Evolutionary conservation across 2,329 filamentous ascomycete genomes (phyloP), one percentile per base, ranked within the genome.

Genomic region (Pestalotiopsis fici): DNA sequence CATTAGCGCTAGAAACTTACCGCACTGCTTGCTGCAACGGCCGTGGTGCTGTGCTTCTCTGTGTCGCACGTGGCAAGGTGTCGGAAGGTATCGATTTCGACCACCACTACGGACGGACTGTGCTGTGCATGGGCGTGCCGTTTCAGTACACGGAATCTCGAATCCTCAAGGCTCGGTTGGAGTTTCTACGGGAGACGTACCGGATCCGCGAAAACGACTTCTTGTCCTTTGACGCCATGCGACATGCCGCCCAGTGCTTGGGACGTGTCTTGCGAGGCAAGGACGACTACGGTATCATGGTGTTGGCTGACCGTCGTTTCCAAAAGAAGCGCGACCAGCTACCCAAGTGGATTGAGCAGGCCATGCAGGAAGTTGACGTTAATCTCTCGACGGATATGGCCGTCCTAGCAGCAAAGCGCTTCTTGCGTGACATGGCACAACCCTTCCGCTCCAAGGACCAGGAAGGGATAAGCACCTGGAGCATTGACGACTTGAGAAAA

Each of bases 281-380:
- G 79, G 97, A 99, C 77, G 96, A 99, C 80, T 99, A 99, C 79
- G 96, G 96, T n/a, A 93, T 99, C 83, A 99, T 99, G 96, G 95
- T 99, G 4, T 86, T 99, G 31, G 96, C 97, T 2, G 96, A 99
- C 78, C 91, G 93, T 55, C 90, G 96, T 21, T 99, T 98, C 79
- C 91, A 94, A 77, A 97, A 96, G 83, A 98, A 98, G 82, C 87
- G 94, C 47, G 86, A 81, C 3, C 97, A 99, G 80, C 85, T 99
- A 31, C 96, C 96, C 12, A 97, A 97, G 78, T 99, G 96, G 96
- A 99, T 99, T 76, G 93, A 91, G 70, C 92, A 97, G 76, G 94
- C 92, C 3, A 86, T 99, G 68, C 84, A 93, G 37, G 94, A 97
- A 62, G 91, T 91, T 25, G 94, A 97, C 72, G 90, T 91, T 12